Evolutionary conservation across 2,329 filamentous ascomycete genomes (phyloP).

Genomic region (Trichoderma guizhouense): DNA sequence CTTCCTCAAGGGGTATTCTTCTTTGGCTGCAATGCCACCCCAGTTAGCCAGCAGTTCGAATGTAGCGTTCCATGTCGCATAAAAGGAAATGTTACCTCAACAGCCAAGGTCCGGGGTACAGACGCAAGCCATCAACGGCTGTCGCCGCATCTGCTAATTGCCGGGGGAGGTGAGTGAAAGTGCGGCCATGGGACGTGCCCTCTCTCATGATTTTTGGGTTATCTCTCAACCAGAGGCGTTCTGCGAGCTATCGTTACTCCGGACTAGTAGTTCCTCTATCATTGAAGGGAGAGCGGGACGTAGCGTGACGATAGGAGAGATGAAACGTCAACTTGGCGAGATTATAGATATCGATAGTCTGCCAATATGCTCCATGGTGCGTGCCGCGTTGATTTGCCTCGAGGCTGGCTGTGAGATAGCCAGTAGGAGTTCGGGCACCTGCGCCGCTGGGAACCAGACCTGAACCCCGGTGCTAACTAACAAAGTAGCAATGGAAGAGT

Average conservation of each 20-base stretch:
- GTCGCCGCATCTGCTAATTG: constrained; percentile 6
- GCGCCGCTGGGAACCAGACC: background rate
- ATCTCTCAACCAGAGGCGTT: background rate
- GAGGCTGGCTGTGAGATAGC: background rate
- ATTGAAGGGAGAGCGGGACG: background rate
- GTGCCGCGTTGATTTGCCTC: background rate
- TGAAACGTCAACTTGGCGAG: background rate
- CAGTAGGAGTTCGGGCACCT: background rate
- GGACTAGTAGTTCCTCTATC: background rate
- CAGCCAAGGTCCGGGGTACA: constrained; percentile 15
- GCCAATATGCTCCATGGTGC: background rate
- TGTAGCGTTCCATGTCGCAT: constrained; percentile 16
- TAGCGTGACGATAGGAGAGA: background rate
- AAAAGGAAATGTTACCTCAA: constrained; percentile 13
- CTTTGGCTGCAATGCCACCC: constrained; percentile 19
- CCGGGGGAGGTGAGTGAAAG: background rate
- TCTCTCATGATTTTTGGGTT: background rate
- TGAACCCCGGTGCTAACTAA: background rate
- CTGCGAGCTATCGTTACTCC: background rate
- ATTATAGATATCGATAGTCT: background rate
- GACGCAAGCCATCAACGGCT: constrained; percentile 13
- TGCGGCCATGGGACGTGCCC: background rate
- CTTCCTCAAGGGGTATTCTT: constrained; percentile 21
- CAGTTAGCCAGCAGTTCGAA: constrained; percentile 10
- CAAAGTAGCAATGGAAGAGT: background rate